Evolutionary conservation across 306 rosid genomes (phyloP).

Genomic region (Lathyrus oleraceus): DNA sequence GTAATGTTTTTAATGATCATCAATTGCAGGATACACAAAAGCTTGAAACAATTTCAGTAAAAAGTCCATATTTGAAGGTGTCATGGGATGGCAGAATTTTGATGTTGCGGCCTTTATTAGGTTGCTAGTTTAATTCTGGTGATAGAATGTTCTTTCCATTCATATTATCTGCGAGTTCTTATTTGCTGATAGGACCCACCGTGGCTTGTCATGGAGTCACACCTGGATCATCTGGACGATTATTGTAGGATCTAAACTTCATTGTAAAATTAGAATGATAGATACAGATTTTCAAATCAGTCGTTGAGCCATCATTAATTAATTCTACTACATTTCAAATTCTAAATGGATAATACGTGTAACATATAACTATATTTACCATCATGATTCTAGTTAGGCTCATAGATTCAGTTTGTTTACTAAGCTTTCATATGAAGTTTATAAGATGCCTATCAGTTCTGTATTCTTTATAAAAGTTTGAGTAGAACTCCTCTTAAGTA

Average conservation of each 20-base stretch:
- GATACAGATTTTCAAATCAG: conserved; percentile 31
- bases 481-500: neutral
- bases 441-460: neutral
- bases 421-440: neutral
- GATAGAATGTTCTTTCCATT: conserved; percentile 34
- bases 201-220: conserved; percentile 30
- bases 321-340: conserved; percentile 25
- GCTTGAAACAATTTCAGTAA: conserved; percentile 21
- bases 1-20: conserved; percentile 10
- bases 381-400: conserved; percentile 23
- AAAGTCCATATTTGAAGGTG: conserved; percentile 25
- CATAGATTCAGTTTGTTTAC: neutral
- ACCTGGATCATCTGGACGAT: conserved; percentile 34
- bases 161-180: conserved; percentile 34
- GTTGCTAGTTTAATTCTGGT: conserved; percentile 31
- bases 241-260: conserved; percentile 28
- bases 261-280: conserved; percentile 38
- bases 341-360: conserved; percentile 42
- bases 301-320: conserved; percentile 28
- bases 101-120: conserved; percentile 30
- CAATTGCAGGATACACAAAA: conserved; percentile 44
- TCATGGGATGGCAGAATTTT: conserved; percentile 21
- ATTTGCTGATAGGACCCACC: conserved; percentile 38
- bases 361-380: conserved; percentile 22
- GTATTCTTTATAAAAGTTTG: neutral